A percentile compares a stretch with the other conserved stretches of the same genome.
Evolutionary conservation across 208 protist species (phyloP).

Genomic region (Sergeia podlipaevii): DNA sequence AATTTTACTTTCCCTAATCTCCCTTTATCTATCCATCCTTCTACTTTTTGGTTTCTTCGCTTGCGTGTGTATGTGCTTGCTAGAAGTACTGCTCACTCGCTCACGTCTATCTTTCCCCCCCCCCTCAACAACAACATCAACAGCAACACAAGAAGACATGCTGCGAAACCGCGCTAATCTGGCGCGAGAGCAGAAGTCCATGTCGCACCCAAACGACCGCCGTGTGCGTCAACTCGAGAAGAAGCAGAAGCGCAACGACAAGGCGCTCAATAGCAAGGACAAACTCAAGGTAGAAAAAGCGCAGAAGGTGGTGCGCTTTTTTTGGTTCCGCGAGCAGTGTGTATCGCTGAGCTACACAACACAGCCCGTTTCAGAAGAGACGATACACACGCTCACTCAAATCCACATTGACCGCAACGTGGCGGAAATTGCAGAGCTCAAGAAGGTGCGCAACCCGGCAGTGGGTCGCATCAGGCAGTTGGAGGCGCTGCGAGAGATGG

Average conservation of each 20-base stretch:
- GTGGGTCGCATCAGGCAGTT: slow-evolving; percentile 60
- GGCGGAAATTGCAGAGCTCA: slow-evolving; percentile 48
- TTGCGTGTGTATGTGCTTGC: too few relatives aligned
- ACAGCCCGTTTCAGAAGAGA: slow-evolving; percentile 29
- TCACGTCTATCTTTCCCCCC: neutral
- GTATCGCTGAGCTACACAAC: slow-evolving; percentile 31
- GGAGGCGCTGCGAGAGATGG: slow-evolving; percentile 43
- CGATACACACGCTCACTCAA: slow-evolving; percentile 31
- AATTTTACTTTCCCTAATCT: slow-evolving; percentile 1
- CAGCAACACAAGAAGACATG: slow-evolving; percentile 12
- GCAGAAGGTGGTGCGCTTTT: slow-evolving; percentile 43
- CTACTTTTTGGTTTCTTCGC: neutral
- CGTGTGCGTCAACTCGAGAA: slow-evolving; percentile 72
- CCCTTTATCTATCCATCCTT: neutral
- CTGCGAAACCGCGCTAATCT: slow-evolving; percentile 18
- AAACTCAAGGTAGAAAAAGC: slow-evolving; percentile 26
- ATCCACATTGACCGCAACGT: slow-evolving; percentile 67
- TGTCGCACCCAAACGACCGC: slow-evolving; percentile 63
- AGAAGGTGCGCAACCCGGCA: slow-evolving; percentile 45
- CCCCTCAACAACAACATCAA: neutral
- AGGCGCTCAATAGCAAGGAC: slow-evolving; percentile 30
- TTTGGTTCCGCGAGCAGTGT: slow-evolving; percentile 80
- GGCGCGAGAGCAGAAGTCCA: slow-evolving; percentile 21
- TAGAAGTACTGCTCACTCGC: too few relatives aligned
- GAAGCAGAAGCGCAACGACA: slow-evolving; percentile 34